phyloP scores from a whole-genome alignment of 176 grass and related monocot genomes.

The Alopecurus myosuroides region DNA sequence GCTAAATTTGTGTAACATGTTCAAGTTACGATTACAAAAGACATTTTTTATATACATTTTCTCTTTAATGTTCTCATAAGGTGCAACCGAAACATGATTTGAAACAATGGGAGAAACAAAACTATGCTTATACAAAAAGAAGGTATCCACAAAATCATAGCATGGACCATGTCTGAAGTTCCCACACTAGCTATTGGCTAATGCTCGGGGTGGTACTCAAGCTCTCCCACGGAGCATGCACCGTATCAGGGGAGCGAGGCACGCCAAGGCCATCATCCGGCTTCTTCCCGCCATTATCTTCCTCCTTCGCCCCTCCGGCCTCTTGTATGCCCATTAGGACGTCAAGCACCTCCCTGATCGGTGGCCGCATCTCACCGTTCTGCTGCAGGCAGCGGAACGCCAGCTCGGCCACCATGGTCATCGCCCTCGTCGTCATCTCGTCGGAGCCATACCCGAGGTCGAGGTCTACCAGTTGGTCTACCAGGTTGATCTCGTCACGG shows the following conservation, averaged over 20 bases:
- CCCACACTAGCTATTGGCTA: conserved; percentile 3
- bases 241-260: conserved; percentile 42
- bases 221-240: conserved; percentile 49
- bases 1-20: no score
- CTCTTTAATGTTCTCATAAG: no score
- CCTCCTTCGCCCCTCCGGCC: background rate
- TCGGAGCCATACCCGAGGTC: conserved; percentile 49
- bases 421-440: conserved; percentile 29
- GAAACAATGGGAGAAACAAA: no score
- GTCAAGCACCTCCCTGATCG: conserved; percentile 59
- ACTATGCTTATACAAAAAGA: no score
- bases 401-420: conserved; percentile 69
- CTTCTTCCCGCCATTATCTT: background rate
- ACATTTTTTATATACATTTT: no score
- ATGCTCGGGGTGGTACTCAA: conserved; percentile 26
- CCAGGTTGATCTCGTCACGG: conserved; percentile 63
- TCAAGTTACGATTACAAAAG: no score
- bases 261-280: background rate
- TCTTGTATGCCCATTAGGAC: conserved; percentile 39
- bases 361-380: conserved; percentile 70
- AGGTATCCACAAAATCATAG: background rate
- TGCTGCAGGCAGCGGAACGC: conserved; percentile 80
- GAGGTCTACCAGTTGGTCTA: conserved; percentile 53
- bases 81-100: no score
- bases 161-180: background rate